These are phyloP conservation scores for Dipodascus albidus DNA, from an alignment of 805 yeast genomes.

Conservation along the genomic window DNA sequence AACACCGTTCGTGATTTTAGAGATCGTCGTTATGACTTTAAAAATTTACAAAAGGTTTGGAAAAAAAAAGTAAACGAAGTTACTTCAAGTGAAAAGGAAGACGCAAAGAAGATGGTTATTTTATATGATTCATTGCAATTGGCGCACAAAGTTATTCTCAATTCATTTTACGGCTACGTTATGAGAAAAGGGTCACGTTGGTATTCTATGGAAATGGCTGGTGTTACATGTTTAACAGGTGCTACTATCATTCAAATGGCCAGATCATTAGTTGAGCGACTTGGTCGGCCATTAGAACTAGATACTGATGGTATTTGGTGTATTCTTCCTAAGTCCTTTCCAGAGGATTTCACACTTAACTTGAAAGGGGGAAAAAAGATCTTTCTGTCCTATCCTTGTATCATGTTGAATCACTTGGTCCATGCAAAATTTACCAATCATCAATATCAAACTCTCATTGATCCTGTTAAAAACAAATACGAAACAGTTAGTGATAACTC, in stretches of 20 bases:
- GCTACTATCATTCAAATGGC: slow-evolving; percentile 99
- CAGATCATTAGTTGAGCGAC: slow-evolving; percentile 72
- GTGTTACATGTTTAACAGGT: slow-evolving; percentile 95
- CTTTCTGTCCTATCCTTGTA: slow-evolving; percentile 82
- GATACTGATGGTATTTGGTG: slow-evolving; percentile 99
- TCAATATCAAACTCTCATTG: slow-evolving; percentile 81
- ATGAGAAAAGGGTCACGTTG: slow-evolving; percentile 99
- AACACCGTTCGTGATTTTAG: slow-evolving; percentile 89
- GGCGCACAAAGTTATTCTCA: slow-evolving; percentile 93
- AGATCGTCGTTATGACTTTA: slow-evolving; percentile 92
- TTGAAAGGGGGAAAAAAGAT: slow-evolving; percentile 69
- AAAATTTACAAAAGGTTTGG: slow-evolving; percentile 90
- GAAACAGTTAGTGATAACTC: slow-evolving; percentile 80
- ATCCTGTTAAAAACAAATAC: slow-evolving; percentile 56
- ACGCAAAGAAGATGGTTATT: slow-evolving; percentile 88
- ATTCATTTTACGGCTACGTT: slow-evolving; percentile 95
- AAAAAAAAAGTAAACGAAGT: slow-evolving; percentile 53
- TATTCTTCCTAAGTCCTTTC: slow-evolving; percentile 85
- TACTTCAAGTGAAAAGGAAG: slow-evolving; percentile 62
- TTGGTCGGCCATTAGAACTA: slow-evolving; percentile 90
- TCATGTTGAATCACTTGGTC: slow-evolving; percentile 88
- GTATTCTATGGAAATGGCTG: slow-evolving; percentile 99
- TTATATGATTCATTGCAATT: slow-evolving; percentile 89
- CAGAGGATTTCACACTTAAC: slow-evolving; percentile 70
- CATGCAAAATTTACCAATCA: slow-evolving; percentile 86